These are phyloP conservation scores for Pelargonium exstipulatum DNA, from an alignment of 441 rosid genomes.

Conservation along the genomic window DNA sequence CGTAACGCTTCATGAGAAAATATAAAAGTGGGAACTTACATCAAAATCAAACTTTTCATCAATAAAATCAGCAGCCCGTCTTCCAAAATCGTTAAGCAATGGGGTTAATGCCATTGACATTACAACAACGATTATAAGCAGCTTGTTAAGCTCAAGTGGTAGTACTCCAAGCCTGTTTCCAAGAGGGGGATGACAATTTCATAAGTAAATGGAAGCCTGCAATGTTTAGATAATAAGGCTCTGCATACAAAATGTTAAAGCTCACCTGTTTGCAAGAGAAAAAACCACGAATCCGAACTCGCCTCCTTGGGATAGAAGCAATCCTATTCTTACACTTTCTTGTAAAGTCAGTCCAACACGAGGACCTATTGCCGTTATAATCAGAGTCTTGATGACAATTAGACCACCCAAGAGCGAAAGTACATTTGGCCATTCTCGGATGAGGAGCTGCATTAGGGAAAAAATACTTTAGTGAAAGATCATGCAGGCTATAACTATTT, in stretches of 20 bases:
- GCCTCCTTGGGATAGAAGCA: conserved; percentile 95
- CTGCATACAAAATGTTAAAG: conserved; percentile 14
- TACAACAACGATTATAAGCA: conserved; percentile 93
- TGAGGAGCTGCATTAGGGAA: conserved; percentile 54
- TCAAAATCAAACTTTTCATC: conserved; percentile 49
- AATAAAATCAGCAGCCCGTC: conserved; percentile 70
- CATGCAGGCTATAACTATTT: conserved; percentile 11
- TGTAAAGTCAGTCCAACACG: conserved; percentile 82
- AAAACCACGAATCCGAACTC: conserved; percentile 95
- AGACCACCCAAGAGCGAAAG: conserved; percentile 86
- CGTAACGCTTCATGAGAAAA: neutral
- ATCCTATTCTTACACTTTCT: conserved; percentile 87
- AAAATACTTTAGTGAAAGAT: conserved; percentile 13
- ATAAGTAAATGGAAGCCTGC: conserved; percentile 22
- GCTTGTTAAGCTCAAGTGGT: conserved; percentile 97
- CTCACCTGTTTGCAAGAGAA: conserved; percentile 87
- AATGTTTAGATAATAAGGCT: conserved; percentile 12
- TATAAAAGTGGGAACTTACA: conserved; percentile 29
- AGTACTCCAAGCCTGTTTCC: conserved; percentile 84
- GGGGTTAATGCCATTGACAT: conserved; percentile 98
- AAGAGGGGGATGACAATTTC: conserved; percentile 13
- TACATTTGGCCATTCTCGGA: conserved; percentile 92
- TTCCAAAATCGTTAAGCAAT: conserved; percentile 74
- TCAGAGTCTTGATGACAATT: conserved; percentile 79
- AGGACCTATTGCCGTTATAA: conserved; percentile 85